Evolutionary conservation across 148 eudicot species (phyloP).

Genomic region (Beta vulgaris): DNA sequence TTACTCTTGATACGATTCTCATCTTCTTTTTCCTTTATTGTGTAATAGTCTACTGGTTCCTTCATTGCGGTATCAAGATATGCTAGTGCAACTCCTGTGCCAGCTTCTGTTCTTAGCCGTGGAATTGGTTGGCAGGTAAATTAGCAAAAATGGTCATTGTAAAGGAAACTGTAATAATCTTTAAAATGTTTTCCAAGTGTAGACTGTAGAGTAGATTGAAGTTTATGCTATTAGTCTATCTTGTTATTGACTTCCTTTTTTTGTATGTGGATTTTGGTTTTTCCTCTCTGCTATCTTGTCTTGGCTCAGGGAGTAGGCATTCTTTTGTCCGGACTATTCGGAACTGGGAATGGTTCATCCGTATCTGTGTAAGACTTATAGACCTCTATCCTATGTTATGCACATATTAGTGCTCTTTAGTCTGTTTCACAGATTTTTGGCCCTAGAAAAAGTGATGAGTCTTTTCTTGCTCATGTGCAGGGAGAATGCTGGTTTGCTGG

Average conservation of each 20-base stretch:
- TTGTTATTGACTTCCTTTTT: slow-evolving; percentile 9
- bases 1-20: neutral
- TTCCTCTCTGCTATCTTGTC: slow-evolving; percentile 7
- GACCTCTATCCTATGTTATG: neutral
- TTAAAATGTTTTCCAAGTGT: neutral
- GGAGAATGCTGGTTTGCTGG: slow-evolving; percentile 94
- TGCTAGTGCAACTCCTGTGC: slow-evolving; percentile 90
- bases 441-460: neutral
- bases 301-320: slow-evolving; percentile 72
- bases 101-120: slow-evolving; percentile 88
- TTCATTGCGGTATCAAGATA: slow-evolving; percentile 81
- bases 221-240: neutral
- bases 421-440: neutral
- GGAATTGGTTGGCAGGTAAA: slow-evolving; percentile 97
- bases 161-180: neutral
- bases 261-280: neutral
- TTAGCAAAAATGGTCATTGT: neutral
- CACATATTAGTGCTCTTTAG: neutral
- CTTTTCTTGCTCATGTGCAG: slow-evolving; percentile 33
- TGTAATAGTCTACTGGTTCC: slow-evolving; percentile 80
- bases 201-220: neutral
- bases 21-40: neutral
- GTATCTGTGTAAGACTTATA: slow-evolving; percentile 70
- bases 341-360: slow-evolving; percentile 85
- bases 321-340: slow-evolving; percentile 81